These are phyloP conservation scores for Diddensiella santjacobensis DNA, from an alignment of 805 yeast genomes.

Conservation along the genomic window DNA sequence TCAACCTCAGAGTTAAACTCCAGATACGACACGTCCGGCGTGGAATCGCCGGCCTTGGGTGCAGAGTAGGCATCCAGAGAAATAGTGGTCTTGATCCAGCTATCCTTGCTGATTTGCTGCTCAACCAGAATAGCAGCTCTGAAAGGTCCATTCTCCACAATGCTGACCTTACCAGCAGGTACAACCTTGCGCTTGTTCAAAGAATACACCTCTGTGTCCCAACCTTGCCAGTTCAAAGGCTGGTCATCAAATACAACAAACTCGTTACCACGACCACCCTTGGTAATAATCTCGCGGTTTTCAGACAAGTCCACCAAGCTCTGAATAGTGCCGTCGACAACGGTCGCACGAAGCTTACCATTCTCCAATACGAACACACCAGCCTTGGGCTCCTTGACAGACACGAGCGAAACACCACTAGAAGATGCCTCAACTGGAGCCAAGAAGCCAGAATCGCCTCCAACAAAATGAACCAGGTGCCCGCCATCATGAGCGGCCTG, in stretches of 20 bases:
- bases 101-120: slow-evolving; percentile 53
- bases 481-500: slow-evolving; percentile 12
- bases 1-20: slow-evolving; percentile 59
- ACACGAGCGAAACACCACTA: slow-evolving; percentile 32
- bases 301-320: slow-evolving; percentile 58
- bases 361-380: slow-evolving; percentile 54
- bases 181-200: slow-evolving; percentile 64
- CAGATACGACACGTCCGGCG: slow-evolving; percentile 38
- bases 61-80: slow-evolving; percentile 55
- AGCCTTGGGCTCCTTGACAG: slow-evolving; percentile 40
- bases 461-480: slow-evolving; percentile 10
- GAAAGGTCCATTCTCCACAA: slow-evolving; percentile 51
- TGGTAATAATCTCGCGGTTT: slow-evolving; percentile 63
- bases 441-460: slow-evolving; percentile 6
- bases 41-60: slow-evolving; percentile 38
- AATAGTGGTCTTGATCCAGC: slow-evolving; percentile 63
- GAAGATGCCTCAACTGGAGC: slow-evolving; percentile 5
- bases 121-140: slow-evolving; percentile 61
- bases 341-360: slow-evolving; percentile 52
- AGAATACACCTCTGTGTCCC: slow-evolving; percentile 95
- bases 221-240: slow-evolving; percentile 88
- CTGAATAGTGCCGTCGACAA: slow-evolving; percentile 59
- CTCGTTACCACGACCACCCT: slow-evolving; percentile 76
- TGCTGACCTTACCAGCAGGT: slow-evolving; percentile 37
- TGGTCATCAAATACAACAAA: slow-evolving; percentile 89